Conservation (phyloP, 257 asterid species). For the Fraxinus excelsior region DNA sequence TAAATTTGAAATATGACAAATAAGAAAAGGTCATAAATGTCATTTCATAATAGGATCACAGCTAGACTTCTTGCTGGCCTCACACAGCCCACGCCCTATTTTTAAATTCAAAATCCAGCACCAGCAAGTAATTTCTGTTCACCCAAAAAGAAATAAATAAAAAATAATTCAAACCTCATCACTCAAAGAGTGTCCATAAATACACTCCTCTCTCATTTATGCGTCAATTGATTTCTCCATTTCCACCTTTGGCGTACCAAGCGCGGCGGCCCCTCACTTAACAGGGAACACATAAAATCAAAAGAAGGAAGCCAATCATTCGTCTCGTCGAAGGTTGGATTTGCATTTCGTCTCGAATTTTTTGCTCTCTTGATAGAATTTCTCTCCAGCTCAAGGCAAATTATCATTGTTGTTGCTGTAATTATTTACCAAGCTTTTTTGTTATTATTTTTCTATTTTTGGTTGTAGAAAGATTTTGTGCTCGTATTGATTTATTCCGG, state of each 20-base stretch:
- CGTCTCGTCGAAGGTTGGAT: not conserved
- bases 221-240: not conserved
- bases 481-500: not conserved
- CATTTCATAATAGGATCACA: not conserved
- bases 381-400: not conserved
- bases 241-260: not conserved
- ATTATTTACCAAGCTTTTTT: not conserved
- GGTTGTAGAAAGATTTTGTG: not conserved
- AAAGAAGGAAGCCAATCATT: not conserved
- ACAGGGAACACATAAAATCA: not conserved
- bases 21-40: not conserved
- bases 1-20: too few relatives aligned
- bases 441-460: not conserved
- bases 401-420: not conserved
- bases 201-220: not conserved
- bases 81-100: not conserved
- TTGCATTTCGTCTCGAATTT: not conserved
- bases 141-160: not conserved
- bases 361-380: not conserved
- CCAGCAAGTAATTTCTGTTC: not conserved
- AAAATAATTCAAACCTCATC: not conserved
- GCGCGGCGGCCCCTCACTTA: not conserved
- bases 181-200: not conserved
- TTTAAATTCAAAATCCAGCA: not conserved
- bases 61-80: not conserved